A percentile compares a stretch with the other conserved stretches of the same genome.
These are phyloP conservation scores for Ceratobasidium sp. DNA, from an alignment of 1,284 basidiomycete genomes.

Conservation along the genomic window DNA sequence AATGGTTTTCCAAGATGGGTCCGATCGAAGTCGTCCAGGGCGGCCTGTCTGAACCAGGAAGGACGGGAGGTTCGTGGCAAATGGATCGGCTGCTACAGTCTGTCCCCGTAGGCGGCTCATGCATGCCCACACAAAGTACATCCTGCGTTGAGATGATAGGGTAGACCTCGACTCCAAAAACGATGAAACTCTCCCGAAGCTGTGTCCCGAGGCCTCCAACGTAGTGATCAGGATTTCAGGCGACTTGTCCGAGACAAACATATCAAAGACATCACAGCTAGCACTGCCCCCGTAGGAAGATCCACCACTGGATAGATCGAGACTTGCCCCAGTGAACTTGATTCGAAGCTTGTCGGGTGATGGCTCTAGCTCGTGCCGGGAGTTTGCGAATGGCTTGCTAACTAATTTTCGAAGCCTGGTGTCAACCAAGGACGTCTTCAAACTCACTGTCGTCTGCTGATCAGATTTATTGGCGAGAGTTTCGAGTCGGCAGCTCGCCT, in stretches of 20 bases:
- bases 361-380: slow-evolving; percentile 12
- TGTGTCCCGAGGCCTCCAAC: slow-evolving; percentile 13
- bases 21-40: slow-evolving; percentile 67
- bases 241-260: slow-evolving; percentile 27
- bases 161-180: slow-evolving; percentile 27
- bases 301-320: neutral
- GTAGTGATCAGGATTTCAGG: slow-evolving; percentile 31
- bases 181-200: slow-evolving; percentile 12
- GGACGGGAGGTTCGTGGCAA: slow-evolving; percentile 79
- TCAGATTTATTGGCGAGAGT: neutral
- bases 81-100: slow-evolving; percentile 58
- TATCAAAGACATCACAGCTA: slow-evolving; percentile 5
- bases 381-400: slow-evolving; percentile 29
- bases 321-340: slow-evolving; percentile 6
- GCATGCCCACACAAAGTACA: slow-evolving; percentile 42
- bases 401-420: slow-evolving; percentile 24
- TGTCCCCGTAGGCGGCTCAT: slow-evolving; percentile 40
- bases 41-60: slow-evolving; percentile 75
- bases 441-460: neutral
- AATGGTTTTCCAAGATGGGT: slow-evolving; percentile 70
- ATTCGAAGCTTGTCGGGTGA: slow-evolving; percentile 15
- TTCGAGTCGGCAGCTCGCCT: slow-evolving; percentile 13
- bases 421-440: slow-evolving; percentile 12
- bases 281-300: slow-evolving; percentile 3
- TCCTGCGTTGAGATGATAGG: slow-evolving; percentile 17